A percentile compares a stretch with the other conserved stretches of the same genome.
phyloP scores from a whole-genome alignment of 2,329 filamentous ascomycete genomes.

The Sporothrix pallida region DNA sequence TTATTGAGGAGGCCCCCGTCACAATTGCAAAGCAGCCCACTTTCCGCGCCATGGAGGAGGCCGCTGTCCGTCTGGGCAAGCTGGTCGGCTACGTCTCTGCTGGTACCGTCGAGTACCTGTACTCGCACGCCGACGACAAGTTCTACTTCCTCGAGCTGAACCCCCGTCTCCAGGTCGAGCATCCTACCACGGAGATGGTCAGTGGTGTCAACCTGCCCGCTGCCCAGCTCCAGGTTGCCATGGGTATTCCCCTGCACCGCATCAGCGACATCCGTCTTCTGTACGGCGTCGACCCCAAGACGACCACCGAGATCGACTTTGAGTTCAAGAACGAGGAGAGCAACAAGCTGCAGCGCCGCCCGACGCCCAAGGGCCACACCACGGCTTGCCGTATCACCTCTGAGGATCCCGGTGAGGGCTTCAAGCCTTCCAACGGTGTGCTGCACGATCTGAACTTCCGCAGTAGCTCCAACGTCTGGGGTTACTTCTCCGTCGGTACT shows the following conservation, averaged over 20 bases:
- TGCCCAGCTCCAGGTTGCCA: slow-evolving; percentile 96
- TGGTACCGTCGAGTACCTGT: slow-evolving; percentile 98
- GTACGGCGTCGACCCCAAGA: slow-evolving; percentile 92
- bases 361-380: slow-evolving; percentile 93
- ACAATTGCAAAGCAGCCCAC: slow-evolving; percentile 89
- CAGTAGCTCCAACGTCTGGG: slow-evolving; percentile 98
- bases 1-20: slow-evolving; percentile 97
- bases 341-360: slow-evolving; percentile 82
- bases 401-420: slow-evolving; percentile 97
- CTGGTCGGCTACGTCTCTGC: slow-evolving; percentile 98
- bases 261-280: slow-evolving; percentile 95
- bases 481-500: slow-evolving; percentile 98
- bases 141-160: slow-evolving; percentile 99
- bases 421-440: slow-evolving; percentile 98
- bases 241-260: slow-evolving; percentile 95
- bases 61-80: slow-evolving; percentile 89
- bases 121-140: slow-evolving; percentile 96
- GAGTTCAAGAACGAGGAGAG: slow-evolving; percentile 90
- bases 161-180: slow-evolving; percentile 98
- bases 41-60: slow-evolving; percentile 96
- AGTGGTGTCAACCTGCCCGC: slow-evolving; percentile 96
- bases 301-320: slow-evolving; percentile 88
- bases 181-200: slow-evolving; percentile 99
- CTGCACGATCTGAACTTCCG: slow-evolving; percentile 99
- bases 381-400: slow-evolving; percentile 99